These are phyloP conservation scores for Exophiala sideris DNA, from an alignment of 2,329 filamentous ascomycete genomes.

Conservation along the genomic window DNA sequence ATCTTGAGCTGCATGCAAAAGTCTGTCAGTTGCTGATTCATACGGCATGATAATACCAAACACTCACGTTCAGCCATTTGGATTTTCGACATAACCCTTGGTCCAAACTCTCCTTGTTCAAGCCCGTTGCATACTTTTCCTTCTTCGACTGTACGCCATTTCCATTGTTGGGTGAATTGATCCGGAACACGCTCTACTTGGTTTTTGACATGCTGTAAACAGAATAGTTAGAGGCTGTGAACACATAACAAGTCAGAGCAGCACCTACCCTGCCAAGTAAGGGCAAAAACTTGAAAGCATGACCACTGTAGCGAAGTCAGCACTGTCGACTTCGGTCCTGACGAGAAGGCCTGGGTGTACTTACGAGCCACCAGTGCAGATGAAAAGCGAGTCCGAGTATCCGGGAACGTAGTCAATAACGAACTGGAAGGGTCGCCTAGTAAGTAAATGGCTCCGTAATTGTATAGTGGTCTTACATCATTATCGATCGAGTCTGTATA, in stretches of 20 bases:
- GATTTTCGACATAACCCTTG: constrained; percentile 30
- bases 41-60: neutral
- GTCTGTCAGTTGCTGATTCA: neutral
- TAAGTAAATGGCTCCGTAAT: neutral
- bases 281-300: constrained; percentile 35
- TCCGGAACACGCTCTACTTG: constrained; percentile 28
- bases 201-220: constrained; percentile 24
- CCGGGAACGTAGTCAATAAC: constrained; percentile 30
- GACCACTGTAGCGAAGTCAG: constrained; percentile 17
- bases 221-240: neutral
- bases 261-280: constrained; percentile 28
- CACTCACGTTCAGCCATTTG: constrained; percentile 7
- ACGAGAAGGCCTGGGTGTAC: neutral
- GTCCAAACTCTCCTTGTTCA: constrained; percentile 31
- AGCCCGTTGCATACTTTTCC: constrained; percentile 30
- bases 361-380: constrained; percentile 29
- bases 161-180: constrained; percentile 29
- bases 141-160: constrained; percentile 27
- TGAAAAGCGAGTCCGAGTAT: constrained; percentile 27
- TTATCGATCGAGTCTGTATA: constrained; percentile 29
- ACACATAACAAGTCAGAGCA: neutral
- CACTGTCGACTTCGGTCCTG: neutral
- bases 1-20: neutral
- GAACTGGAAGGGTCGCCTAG: constrained; percentile 12
- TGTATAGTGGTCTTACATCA: constrained; percentile 5